Evolutionary conservation across 2,329 filamentous ascomycete genomes (phyloP), one percentile per base, ranked within the genome.

Genomic region (Cladobotryum protrusum): DNA sequence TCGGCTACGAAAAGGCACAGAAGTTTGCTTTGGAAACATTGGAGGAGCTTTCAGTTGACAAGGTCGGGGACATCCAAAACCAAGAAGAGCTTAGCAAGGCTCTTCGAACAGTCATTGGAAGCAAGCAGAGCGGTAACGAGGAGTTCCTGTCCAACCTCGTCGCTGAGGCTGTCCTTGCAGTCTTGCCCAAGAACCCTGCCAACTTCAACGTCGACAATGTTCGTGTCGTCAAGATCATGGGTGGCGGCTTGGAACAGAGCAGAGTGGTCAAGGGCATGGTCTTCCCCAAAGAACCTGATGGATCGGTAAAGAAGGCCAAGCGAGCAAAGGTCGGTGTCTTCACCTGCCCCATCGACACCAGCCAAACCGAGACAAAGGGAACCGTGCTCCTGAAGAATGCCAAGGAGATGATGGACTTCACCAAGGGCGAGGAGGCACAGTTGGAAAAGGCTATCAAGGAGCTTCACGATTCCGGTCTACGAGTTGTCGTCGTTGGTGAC

Each of bases 131-230:
- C 63, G 93, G 93, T 61, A 90, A 82, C 66, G 93, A 99, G 75
- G 89, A 95, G 47, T 81, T 90, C 63, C 78, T 99, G 48, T 88
- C 91, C 54, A 76, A 85, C 48, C 79, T 97, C 62, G 91, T 99
- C 57, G 85, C 95, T 42, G 90, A 96, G 68, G 83, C 81, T 39
- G 81, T 86, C 50, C 82, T 97, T 50, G 84, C 89, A 41, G 91
- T 99, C 17, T 80, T 99, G 56, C 93, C 95, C 59, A 96, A 96
- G 77, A 96, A 96, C 73, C 87, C 93, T 18, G 73, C 79, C 67
- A 91, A 95, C 74, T 99, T 99, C 81, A 99, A 96, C 72, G 90
- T 99, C 57, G 93, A 99, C 77, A 99, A 99, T 70, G 86, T 99
- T 62, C 88, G 93, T 53, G 95, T 99, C 52, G 95, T 99, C 62